Percentiles rank a stretch among this genome's conserved stretches.
Conservation (phyloP, 208 protist species). For the Plasmodiophora brassicae region DNA sequence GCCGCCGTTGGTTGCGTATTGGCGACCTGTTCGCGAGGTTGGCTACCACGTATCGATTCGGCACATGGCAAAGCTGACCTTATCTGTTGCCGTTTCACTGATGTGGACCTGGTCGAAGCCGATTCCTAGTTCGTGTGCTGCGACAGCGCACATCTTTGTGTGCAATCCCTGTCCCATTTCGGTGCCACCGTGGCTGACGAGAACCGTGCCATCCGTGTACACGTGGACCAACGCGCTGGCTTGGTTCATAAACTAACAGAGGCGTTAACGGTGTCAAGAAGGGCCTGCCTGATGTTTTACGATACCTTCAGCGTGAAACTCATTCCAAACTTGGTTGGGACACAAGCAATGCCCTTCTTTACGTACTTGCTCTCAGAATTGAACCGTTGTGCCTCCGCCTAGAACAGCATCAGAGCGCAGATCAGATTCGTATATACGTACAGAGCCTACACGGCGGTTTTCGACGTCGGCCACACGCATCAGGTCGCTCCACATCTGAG, state of each 20-base stretch:
- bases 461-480: neutral
- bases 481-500: constrained; percentile 21
- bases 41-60: neutral
- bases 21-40: constrained; percentile 18
- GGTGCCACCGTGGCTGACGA: constrained; percentile 57
- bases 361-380: constrained; percentile 65
- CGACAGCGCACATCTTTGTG: constrained; percentile 56
- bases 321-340: constrained; percentile 78
- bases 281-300: neutral
- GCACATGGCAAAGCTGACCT: neutral
- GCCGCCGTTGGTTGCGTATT: constrained; percentile 66
- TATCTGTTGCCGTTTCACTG: constrained; percentile 54
- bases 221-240: constrained; percentile 61
- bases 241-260: constrained; percentile 61
- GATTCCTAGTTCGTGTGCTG: constrained; percentile 50
- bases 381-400: constrained; percentile 64
- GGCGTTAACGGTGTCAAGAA: neutral
- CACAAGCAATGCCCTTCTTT: constrained; percentile 73
- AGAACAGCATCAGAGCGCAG: constrained; percentile 62
- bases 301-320: constrained; percentile 61
- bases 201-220: constrained; percentile 60
- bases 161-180: constrained; percentile 63
- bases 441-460: neutral
- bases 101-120: constrained; percentile 46
- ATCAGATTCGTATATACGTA: constrained; percentile 28